A percentile compares a stretch with the other conserved stretches of the same genome.
Evolutionary conservation across 192 early-diverging fungal species (phyloP).

Genomic region (Radiomyces spectabilis): DNA sequence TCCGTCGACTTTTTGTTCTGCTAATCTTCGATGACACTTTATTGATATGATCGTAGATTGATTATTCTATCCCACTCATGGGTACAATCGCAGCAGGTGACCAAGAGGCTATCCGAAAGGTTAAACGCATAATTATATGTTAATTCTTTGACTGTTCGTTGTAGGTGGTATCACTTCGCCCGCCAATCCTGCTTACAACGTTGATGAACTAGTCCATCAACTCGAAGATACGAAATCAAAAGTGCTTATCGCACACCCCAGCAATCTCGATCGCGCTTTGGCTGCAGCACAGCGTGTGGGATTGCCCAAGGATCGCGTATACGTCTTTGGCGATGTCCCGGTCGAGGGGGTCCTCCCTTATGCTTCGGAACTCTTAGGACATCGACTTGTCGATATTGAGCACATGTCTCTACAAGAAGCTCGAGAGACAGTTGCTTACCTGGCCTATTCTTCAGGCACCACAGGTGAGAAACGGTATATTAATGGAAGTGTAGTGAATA

Average conservation of each 20-base stretch:
- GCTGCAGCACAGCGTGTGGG: conserved; percentile 10
- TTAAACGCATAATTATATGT: no score
- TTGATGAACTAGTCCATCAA: conserved; percentile 68
- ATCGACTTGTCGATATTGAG: conserved; percentile 4
- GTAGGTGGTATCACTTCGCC: conserved; percentile 62
- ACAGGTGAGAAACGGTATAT: no score
- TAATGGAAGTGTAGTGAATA: no score
- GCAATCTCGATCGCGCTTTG: conserved; percentile 16
- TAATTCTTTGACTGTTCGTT: conserved; percentile 14
- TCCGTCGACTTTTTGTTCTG: neutral
- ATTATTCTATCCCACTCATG: conserved; percentile 24
- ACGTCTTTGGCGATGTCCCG: conserved; percentile 19
- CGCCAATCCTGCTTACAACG: conserved; percentile 77
- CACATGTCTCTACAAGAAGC: conserved; percentile 20
- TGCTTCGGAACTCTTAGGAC: conserved; percentile 3
- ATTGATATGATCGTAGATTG: conserved; percentile 5
- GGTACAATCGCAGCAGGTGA: conserved; percentile 32
- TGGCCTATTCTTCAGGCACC: conserved; percentile 30
- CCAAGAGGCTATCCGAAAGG: no score
- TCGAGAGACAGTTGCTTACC: conserved; percentile 11
- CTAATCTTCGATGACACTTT: neutral
- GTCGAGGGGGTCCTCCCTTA: conserved; percentile 17
- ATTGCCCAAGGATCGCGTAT: conserved; percentile 8
- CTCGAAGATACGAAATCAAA: conserved; percentile 61
- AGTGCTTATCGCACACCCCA: conserved; percentile 47